Evolutionary conservation across 257 asterid species (phyloP), one percentile per base, ranked within the genome.

Genomic region (Cynanchum wilfordii): DNA sequence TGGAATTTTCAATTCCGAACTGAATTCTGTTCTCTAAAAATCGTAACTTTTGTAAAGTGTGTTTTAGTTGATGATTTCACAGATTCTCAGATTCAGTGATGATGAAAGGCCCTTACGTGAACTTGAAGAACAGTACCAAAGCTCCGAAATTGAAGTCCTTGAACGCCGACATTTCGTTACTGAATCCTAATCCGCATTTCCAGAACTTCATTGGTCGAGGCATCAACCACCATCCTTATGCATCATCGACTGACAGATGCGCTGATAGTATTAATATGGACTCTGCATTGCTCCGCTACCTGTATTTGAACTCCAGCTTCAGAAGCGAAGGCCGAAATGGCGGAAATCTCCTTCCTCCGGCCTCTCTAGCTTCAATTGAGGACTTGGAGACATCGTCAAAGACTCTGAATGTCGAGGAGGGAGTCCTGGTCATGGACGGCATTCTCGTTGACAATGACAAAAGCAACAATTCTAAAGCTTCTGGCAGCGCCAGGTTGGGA

Each of bases 401-500:
- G 74, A 88, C 88, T 72, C 75, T 86, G 81, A 88, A 87, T 79
- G 81, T 83, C 16, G 93, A 88, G 87, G 96, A 92, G 80, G 96
- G 87, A 58, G 96, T 88, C 56, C 76, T 89, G 55, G 93, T 92
- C 33, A 89, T 89, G 93, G 96, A 89, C 77, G 96, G 96, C 69
- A 83, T 89, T 82, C 87, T 88, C 50, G 83, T 89, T 13, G 82
- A 82, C 70, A 70, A 82, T 78, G 77, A 73, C 25, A 80, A 10
- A 20, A 67, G 15, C 6, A 47, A n/a, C 4, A 44, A 69, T 27
- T 29, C 78, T 10, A 74, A 55, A 75, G 30, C 51, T 45, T 3
- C 19, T 75, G 70, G 73, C 55, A 55, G 70, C 71, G 33, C 30
- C 19, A 84, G 83, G 74, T 44, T 57, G 84, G 80, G 85, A 73